Base-by-base conservation (phyloP, 176 grass and related monocot genomes). In the Cenchrus fungigraminus region DNA sequence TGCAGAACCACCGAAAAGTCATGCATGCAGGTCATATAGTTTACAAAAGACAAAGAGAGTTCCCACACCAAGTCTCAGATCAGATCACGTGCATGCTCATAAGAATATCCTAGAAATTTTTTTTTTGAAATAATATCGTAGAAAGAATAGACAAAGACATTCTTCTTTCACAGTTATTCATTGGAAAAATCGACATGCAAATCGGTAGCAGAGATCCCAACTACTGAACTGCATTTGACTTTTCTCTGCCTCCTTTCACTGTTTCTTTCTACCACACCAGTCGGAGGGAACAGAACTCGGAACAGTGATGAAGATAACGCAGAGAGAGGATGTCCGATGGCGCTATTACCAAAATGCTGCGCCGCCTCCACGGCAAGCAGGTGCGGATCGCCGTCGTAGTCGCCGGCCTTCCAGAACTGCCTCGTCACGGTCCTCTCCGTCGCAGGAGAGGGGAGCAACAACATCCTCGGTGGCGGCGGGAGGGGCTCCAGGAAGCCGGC, bases 361-460 rank as follows among this genome's bases (percentile, higher is more conserved):
- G 64, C 79, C 59, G 56, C 69, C 58, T 19, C 51, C 34, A 42
- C 55, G 42, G 54, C 68, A 29, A 71, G 65, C 22, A 47, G 20
- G 20, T 63, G 42, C 52, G 73, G 78, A 12, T 65, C 89, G 73
- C 86, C 91, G 46, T 89, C 84, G 73, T 81, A 94, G 81, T 98
- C 97, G 65, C 97, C 97, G 6, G 91, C 93, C 90, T 98, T 98
- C 91, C 97, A 98, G 75, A 98, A 98, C 89, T 98, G 97, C 86
- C 87, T 96, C 28, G 76, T 89, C 58, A 62, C 57, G 43, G 73
- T 29, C 54, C 29, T 68, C 9, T 70, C 64, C 25, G 13, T 68
- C 59, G 56, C 50, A 42, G 57, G 58, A 15, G 46, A 42, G 14
- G 88, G 82, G 10, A 56, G 63, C n/a, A n/a, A n/a, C 14, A 55